These are phyloP conservation scores for Ilex paraguariensis DNA, from an alignment of 305 asterid species.

Conservation along the genomic window DNA sequence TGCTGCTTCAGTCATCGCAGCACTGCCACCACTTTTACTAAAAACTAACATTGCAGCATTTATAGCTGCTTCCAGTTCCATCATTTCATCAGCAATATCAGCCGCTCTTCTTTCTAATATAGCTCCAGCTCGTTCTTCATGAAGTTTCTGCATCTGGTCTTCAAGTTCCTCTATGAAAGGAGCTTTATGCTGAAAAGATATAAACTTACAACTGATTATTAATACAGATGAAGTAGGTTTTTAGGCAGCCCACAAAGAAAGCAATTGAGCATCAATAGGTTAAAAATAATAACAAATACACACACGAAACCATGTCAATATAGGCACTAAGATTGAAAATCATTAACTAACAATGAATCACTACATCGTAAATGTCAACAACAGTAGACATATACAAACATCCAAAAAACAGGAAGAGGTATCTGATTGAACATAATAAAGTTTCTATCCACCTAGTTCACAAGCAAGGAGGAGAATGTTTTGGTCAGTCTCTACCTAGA, in stretches of 20 bases:
- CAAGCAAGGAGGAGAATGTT: no score
- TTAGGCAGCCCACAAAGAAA: not conserved
- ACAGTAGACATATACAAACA: no score
- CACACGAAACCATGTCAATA: no score
- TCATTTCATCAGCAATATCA: slow-evolving; percentile 73
- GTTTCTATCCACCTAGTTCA: no score
- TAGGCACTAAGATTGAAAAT: no score
- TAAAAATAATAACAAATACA: no score
- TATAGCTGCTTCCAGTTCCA: slow-evolving; percentile 73
- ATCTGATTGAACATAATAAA: no score
- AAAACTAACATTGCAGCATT: slow-evolving; percentile 61
- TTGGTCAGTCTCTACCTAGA: no score
- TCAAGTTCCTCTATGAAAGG: slow-evolving; percentile 94
- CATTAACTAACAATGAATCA: no score
- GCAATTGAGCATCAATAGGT: not conserved
- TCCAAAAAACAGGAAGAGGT: no score
- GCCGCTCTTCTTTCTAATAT: slow-evolving; percentile 72
- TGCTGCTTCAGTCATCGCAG: slow-evolving; percentile 53
- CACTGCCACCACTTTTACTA: slow-evolving; percentile 47
- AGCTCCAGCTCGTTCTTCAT: slow-evolving; percentile 78
- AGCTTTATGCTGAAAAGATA: slow-evolving; percentile 66
- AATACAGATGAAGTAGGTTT: not conserved
- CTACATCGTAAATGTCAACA: no score
- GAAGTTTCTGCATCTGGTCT: slow-evolving; percentile 82
- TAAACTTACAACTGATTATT: slow-evolving; percentile 11